Percentiles rank a stretch among this genome's conserved stretches.
phyloP scores from a whole-genome alignment of 176 grass and related monocot species.

The Oryza australiensis region DNA sequence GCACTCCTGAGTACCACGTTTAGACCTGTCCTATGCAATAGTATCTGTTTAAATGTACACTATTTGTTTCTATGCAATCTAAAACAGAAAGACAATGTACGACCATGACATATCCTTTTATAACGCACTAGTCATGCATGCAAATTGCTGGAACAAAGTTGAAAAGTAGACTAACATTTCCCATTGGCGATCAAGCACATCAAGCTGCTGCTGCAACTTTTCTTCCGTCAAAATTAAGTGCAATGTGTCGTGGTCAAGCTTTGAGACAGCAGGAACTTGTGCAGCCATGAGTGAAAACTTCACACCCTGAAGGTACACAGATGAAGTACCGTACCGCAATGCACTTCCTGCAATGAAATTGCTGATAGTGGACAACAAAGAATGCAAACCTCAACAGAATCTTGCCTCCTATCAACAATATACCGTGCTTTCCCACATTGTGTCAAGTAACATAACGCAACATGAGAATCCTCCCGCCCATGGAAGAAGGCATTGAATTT shows the following conservation, averaged over 20 bases:
- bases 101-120: not conserved
- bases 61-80: constrained; percentile 18
- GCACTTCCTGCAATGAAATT: constrained; percentile 8
- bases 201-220: constrained; percentile 74
- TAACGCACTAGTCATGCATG: not conserved
- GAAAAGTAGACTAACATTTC: constrained; percentile 58
- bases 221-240: constrained; percentile 82
- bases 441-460: constrained; percentile 38
- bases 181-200: constrained; percentile 73
- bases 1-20: not conserved
- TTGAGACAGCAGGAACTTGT: constrained; percentile 55
- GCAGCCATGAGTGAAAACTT: constrained; percentile 63
- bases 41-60: constrained; percentile 2
- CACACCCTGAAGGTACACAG: constrained; percentile 63
- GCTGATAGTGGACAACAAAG: not conserved
- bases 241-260: constrained; percentile 62
- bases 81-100: constrained; percentile 1
- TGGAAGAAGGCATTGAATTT: constrained; percentile 59
- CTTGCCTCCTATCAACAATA: constrained; percentile 53
- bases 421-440: constrained; percentile 53
- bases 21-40: constrained; percentile 11
- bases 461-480: constrained; percentile 41
- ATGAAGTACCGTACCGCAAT: not conserved
- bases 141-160: constrained; percentile 24
- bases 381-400: constrained; percentile 46